A percentile compares a stretch with the other conserved stretches of the same genome.
Evolutionary conservation across 164 flowering plant genomes (phyloP).

Genomic region (Piper betle): DNA sequence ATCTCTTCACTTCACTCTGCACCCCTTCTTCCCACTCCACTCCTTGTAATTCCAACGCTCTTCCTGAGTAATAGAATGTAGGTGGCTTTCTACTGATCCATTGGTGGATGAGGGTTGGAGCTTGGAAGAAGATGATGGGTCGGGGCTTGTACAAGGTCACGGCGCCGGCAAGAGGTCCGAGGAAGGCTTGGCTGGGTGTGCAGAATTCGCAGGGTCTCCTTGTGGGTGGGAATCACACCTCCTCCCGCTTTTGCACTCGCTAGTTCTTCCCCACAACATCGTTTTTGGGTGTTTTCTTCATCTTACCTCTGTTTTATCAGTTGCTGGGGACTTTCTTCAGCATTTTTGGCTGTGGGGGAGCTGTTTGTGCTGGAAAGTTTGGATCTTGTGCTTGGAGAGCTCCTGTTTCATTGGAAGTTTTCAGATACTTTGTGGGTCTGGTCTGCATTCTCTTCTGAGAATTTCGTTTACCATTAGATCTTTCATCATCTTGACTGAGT

Average conservation of each 20-base stretch:
- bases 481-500: too few species aligned
- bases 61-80: too few species aligned
- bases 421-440: background rate
- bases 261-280: constrained; percentile 13
- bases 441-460: background rate
- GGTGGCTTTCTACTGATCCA: too few species aligned
- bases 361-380: background rate
- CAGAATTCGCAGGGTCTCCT: constrained; percentile 80
- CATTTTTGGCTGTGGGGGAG: too few species aligned
- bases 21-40: background rate
- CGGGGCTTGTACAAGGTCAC: constrained; percentile 30
- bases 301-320: background rate
- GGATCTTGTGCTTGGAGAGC: too few species aligned
- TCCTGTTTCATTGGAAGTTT: too few species aligned
- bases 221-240: constrained; percentile 99
- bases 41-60: too few species aligned
- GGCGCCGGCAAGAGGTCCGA: constrained; percentile 29
- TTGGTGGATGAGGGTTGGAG: too few species aligned
- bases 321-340: background rate
- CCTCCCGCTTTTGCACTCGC: constrained; percentile 99
- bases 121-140: constrained; percentile 17
- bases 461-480: too few species aligned
- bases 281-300: background rate
- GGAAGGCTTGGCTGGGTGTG: constrained; percentile 61
- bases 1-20: background rate